Evolutionary conservation across 2,329 filamentous ascomycete genomes (phyloP).

Genomic region (Laburnicola sp.): DNA sequence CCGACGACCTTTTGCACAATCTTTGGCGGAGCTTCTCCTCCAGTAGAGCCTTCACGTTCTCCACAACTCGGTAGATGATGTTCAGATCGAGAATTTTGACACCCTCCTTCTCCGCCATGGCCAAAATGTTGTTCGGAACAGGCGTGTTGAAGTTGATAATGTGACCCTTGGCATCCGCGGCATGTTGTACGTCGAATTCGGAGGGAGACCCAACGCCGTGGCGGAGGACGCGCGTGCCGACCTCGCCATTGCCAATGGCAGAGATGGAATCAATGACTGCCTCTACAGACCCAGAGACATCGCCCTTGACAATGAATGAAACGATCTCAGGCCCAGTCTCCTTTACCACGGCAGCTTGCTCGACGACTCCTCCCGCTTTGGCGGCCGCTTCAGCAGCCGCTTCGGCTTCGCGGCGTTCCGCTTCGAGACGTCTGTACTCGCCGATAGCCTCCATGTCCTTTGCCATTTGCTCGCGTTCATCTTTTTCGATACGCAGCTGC

Average conservation of each 20-base stretch:
- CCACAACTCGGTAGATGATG: conserved; percentile 79
- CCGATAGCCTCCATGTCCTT: conserved; percentile 78
- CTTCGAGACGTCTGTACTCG: conserved; percentile 59
- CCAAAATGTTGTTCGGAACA: conserved; percentile 67
- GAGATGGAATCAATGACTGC: conserved; percentile 78
- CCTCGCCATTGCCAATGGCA: conserved; percentile 81
- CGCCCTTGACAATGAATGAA: conserved; percentile 86
- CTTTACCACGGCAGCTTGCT: conserved; percentile 49
- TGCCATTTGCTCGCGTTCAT: conserved; percentile 67
- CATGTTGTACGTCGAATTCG: conserved; percentile 89
- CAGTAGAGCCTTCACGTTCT: conserved; percentile 70
- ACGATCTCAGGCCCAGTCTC: conserved; percentile 59
- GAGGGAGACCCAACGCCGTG: conserved; percentile 76
- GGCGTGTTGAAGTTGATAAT: conserved; percentile 86
- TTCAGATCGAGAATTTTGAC: conserved; percentile 84
- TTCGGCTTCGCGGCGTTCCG: conserved; percentile 65
- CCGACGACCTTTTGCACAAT: conserved; percentile 74
- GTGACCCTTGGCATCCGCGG: conserved; percentile 71
- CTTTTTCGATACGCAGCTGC: conserved; percentile 72
- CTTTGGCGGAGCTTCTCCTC: conserved; percentile 69
- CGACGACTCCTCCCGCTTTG: conserved; percentile 22
- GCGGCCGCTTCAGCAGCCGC: conserved; percentile 49
- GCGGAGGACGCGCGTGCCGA: conserved; percentile 74
- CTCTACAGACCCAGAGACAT: conserved; percentile 92
- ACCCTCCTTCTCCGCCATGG: conserved; percentile 68